Percentiles rank a stretch among this genome's conserved stretches.
Conservation (phyloP, 140 eudicot species). For the Flaveria floridana region DNA sequence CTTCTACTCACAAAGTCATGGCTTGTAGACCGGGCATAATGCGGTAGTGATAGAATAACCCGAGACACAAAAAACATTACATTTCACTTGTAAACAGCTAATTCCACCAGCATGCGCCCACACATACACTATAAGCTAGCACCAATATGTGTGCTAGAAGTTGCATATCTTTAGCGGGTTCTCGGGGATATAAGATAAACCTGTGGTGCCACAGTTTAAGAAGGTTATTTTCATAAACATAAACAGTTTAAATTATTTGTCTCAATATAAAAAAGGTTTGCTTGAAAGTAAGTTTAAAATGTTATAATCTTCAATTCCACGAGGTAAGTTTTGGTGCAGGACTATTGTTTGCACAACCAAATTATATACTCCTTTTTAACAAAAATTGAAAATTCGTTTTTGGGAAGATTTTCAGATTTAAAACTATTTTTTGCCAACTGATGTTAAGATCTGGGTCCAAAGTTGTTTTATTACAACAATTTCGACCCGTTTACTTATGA, state of each 20-base stretch:
- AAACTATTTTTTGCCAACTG: too few species aligned
- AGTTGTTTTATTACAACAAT: not conserved
- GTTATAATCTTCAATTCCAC: too few species aligned
- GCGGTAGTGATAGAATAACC: slow-evolving; percentile 18
- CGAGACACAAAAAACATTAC: not conserved
- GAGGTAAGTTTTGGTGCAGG: too few species aligned
- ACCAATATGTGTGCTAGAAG: slow-evolving; percentile 56
- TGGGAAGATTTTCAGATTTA: too few species aligned
- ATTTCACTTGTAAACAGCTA: slow-evolving; percentile 7
- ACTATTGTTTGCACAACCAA: too few species aligned
- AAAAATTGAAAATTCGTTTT: not conserved
- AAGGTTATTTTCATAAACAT: not conserved
- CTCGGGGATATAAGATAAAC: slow-evolving; percentile 75
- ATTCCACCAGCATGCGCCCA: not conserved
- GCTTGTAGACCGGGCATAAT: slow-evolving; percentile 1
- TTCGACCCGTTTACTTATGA: not conserved
- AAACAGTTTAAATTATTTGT: not conserved
- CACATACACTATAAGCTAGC: slow-evolving; percentile 16
- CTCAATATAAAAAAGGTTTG: not conserved
- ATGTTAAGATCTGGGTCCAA: not conserved
- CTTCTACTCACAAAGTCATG: not conserved
- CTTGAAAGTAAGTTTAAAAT: not conserved
- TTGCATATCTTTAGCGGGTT: slow-evolving; percentile 76
- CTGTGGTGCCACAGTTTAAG: slow-evolving; percentile 37
- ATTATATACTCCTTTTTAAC: too few species aligned